Evolutionary conservation across 805 yeast genomes (phyloP).

Genomic region (Kodamaea nitidulidarum): DNA sequence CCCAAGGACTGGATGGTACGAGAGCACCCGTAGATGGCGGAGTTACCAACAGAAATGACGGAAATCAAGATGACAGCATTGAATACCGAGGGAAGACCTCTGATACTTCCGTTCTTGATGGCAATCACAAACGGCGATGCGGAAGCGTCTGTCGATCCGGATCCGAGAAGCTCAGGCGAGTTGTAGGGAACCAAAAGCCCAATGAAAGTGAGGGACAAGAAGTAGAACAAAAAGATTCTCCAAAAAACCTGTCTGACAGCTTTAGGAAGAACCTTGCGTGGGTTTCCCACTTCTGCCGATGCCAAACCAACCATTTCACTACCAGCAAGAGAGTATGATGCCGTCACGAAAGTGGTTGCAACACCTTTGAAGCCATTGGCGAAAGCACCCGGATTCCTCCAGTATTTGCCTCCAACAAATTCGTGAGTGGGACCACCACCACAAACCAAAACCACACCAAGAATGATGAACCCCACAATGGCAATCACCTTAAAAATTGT

Average conservation of each 20-base stretch:
- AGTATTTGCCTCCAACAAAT: slow-evolving; percentile 31
- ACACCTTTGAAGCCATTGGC: slow-evolving; percentile 38
- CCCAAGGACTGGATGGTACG: slow-evolving; percentile 16
- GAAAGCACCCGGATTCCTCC: slow-evolving; percentile 33
- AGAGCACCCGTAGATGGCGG: slow-evolving; percentile 27
- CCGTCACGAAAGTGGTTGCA: slow-evolving; percentile 35
- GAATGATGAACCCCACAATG: slow-evolving; percentile 33
- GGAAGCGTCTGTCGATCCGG: slow-evolving; percentile 15
- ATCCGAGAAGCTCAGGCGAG: slow-evolving; percentile 18
- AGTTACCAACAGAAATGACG: slow-evolving; percentile 28
- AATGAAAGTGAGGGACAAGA: slow-evolving; percentile 23
- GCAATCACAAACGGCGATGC: slow-evolving; percentile 30
- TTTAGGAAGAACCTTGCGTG: slow-evolving; percentile 35
- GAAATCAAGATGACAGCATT: slow-evolving; percentile 26
- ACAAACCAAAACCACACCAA: slow-evolving; percentile 33
- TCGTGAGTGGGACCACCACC: slow-evolving; percentile 38
- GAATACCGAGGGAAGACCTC: slow-evolving; percentile 24
- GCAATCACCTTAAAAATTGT: slow-evolving; percentile 32
- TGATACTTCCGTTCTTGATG: slow-evolving; percentile 24
- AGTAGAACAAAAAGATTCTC: slow-evolving; percentile 40
- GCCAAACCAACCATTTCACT: slow-evolving; percentile 38
- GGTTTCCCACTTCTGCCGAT: slow-evolving; percentile 38
- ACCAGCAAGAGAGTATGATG: slow-evolving; percentile 36
- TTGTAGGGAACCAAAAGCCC: slow-evolving; percentile 21
- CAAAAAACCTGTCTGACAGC: slow-evolving; percentile 44